These are phyloP conservation scores for Populus pruinosa DNA, from an alignment of 345 rosid genomes.

Conservation along the genomic window DNA sequence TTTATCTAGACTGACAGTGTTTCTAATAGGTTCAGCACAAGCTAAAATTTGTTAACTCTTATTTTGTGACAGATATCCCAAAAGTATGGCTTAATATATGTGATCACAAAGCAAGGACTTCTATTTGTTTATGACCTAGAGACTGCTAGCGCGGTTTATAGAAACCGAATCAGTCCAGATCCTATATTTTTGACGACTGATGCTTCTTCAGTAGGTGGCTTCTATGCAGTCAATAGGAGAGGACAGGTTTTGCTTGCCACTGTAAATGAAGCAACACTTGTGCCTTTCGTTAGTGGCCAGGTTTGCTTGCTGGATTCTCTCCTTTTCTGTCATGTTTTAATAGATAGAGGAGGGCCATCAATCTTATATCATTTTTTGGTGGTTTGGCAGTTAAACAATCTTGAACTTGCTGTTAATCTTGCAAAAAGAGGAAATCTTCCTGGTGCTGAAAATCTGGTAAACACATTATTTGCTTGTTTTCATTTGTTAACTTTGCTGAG, in stretches of 20 bases:
- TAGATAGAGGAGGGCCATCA: neutral
- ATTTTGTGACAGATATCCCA: conserved; percentile 65
- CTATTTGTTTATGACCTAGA: conserved; percentile 94
- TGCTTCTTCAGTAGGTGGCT: conserved; percentile 82
- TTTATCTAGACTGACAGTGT: neutral
- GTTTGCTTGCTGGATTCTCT: conserved; percentile 35
- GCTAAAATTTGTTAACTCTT: neutral
- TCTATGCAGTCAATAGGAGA: conserved; percentile 85
- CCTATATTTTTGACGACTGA: conserved; percentile 95
- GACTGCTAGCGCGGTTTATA: conserved; percentile 89
- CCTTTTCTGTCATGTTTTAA: neutral
- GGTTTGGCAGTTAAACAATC: conserved; percentile 66
- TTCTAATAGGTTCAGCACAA: neutral
- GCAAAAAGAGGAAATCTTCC: conserved; percentile 99
- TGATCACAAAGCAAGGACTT: conserved; percentile 87
- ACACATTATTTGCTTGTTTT: neutral
- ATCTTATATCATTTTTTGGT: neutral
- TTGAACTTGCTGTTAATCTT: conserved; percentile 93
- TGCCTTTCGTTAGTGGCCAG: conserved; percentile 94
- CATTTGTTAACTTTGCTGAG: neutral
- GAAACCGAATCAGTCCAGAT: conserved; percentile 94
- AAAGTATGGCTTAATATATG: conserved; percentile 80
- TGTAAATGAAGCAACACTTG: conserved; percentile 83
- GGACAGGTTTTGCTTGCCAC: conserved; percentile 52
- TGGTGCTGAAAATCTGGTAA: conserved; percentile 96